These are phyloP conservation scores for Colletotrichum tabaci DNA, from an alignment of 2,329 filamentous ascomycete genomes.

Conservation along the genomic window DNA sequence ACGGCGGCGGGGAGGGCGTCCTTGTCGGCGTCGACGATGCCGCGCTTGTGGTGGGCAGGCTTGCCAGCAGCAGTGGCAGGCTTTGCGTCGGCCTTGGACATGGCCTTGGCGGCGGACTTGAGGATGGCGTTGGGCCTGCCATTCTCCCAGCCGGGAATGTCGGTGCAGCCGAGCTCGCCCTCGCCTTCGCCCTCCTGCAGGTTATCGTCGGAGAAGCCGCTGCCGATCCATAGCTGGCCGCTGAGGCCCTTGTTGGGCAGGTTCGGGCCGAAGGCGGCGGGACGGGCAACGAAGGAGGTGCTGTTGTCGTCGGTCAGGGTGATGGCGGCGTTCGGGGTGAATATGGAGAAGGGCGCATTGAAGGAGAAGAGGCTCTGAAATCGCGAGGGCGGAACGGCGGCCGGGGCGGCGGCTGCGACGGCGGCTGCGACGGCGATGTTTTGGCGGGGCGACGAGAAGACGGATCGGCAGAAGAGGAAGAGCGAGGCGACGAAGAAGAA, in stretches of 20 bases:
- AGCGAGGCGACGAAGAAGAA: constrained; percentile 68
- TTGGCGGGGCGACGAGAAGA: constrained; percentile 57
- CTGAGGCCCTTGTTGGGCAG: constrained; percentile 84
- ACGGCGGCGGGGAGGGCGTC: constrained; percentile 51
- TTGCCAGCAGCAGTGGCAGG: constrained; percentile 48
- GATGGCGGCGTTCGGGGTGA: constrained; percentile 95
- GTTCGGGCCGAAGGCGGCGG: constrained; percentile 90
- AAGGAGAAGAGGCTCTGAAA: constrained; percentile 77
- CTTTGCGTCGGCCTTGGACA: constrained; percentile 46
- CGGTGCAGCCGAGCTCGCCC: constrained; percentile 94
- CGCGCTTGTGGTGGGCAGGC: constrained; percentile 54
- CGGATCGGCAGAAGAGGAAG: constrained; percentile 69
- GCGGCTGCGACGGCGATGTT: constrained; percentile 22
- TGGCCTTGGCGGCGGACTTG: constrained; percentile 55
- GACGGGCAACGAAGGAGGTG: constrained; percentile 94
- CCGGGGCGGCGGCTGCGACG: constrained; percentile 26
- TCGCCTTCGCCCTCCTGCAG: constrained; percentile 76
- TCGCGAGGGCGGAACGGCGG: constrained; percentile 55
- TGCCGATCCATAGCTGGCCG: constrained; percentile 93
- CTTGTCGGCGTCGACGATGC: constrained; percentile 46
- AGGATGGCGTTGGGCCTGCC: constrained; percentile 63
- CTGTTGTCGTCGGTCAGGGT: constrained; percentile 98
- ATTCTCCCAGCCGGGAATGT: constrained; percentile 90
- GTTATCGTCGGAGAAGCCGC: constrained; percentile 87
- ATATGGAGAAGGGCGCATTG: constrained; percentile 85